Base-by-base conservation (phyloP, 495 filamentous ascomycete species). In the Barbatosphaeria neglecta region DNA sequence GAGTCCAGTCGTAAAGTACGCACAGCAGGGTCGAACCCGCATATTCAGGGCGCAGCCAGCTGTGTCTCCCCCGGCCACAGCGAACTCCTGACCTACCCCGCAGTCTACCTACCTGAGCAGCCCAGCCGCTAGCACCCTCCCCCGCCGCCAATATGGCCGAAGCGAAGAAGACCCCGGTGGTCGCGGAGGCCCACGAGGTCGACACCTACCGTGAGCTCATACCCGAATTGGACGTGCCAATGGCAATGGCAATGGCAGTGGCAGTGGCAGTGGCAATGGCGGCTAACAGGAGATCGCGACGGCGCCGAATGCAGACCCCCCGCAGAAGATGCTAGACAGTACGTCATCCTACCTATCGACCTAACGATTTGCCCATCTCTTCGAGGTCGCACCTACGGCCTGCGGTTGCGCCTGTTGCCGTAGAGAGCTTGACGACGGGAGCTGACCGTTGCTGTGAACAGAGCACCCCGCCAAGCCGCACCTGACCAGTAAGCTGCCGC, bases 161-260 rank as follows among this genome's bases (percentile, higher is more conserved):
- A 63, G 67, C 75, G 44, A 69, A 73, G 51, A 76, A 77, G 62
- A 67, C 72, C 59, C 70, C 78, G 4, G 86, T 89, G 67, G 87
- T 93, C 49, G 73, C 73, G 41, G 88, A 94, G 71, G 84, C 88
- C 56, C 86, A 92, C 65, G 70, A 85, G 60, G 85, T 88, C 52
- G 81, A 89, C 65, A 94, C 86, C 15, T 92, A 78, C 69, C 82
- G 86, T 78, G 51, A 63, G 69, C 60, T 2, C 11, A 24, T 11
- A 52, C n/a, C n/a, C n/a, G n/a, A 57, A 57, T 46, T 37, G 15
- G 17, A n/a, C n/a, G n/a, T n/a, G n/a, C n/a, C n/a, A n/a, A n/a
- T n/a, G n/a, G n/a, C n/a, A n/a, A n/a, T n/a, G n/a, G 15, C 41
- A 22, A 1, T 4, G 24, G 4, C 2, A 10, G n/a, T 4, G 20